Base-by-base conservation (phyloP, 345 rosid genomes). In the Garcia nutans region DNA sequence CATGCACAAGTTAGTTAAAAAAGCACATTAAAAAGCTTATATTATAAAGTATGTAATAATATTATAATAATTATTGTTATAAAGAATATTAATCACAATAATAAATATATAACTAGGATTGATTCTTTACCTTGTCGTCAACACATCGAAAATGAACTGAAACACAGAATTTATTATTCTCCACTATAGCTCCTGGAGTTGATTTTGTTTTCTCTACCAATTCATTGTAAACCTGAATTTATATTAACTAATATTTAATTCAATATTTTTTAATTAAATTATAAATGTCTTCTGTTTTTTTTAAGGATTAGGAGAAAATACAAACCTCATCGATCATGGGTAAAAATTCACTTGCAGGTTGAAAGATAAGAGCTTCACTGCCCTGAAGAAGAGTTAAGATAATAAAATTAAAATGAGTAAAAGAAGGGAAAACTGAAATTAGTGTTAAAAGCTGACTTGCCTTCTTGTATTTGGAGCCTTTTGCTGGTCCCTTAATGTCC, bases 401-500 rank as follows among this genome's bases (percentile, higher is more conserved):
- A 16, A n/a, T 8, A 20, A 15, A 69, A 13, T 69, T 8, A 20
- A 8, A 23, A 37, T 65, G 7, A 65, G 47, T 7, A 65, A 37
- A 37, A 37, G 5, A 10, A 24, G 10, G 3, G 2, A 24, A 20
- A 58, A 24, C 26, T 22, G 0, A 37, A 37, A 19, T 20, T 56
- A 37, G 24, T 15, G 74, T 79, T 81, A 45, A 50, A 37, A 70
- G 73, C 47, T 28, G 73, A 54, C 62, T 70, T 31, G 89, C 97
- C 85, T 86, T 86, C 78, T 84, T 88, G 86, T 80, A 64, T 75
- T 80, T 84, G 65, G 90, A 79, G 44, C 87, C 85, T 78, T 88
- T 88, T 22, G 86, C 81, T 68, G 99, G 99, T 10, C 98, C 98
- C 84, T 84, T 90, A 65, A 96, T 96, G 96, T 96, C 99, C 99